phyloP scores from a whole-genome alignment of 2,329 filamentous ascomycete genomes.

The Talaromyces sp. region DNA sequence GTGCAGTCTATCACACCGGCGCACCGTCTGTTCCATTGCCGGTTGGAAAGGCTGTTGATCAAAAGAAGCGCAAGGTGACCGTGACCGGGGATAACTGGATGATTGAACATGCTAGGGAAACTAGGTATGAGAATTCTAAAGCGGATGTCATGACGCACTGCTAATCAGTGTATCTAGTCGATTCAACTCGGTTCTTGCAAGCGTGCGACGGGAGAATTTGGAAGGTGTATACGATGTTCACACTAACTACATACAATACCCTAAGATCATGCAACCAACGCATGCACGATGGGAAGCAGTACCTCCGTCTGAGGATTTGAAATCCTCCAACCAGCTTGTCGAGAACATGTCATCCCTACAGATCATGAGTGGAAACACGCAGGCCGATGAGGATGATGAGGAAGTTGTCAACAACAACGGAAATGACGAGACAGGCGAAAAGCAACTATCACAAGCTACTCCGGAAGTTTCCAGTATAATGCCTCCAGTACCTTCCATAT shows the following conservation, averaged over 20 bases:
- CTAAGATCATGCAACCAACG: conserved; percentile 83
- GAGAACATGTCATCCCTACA: conserved; percentile 37
- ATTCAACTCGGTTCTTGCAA: conserved; percentile 75
- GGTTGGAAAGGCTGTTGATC: conserved; percentile 69
- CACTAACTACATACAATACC: conserved; percentile 88
- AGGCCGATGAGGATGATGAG: conserved; percentile 22
- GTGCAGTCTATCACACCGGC: conserved; percentile 87
- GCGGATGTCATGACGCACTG: neutral
- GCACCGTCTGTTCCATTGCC: conserved; percentile 72
- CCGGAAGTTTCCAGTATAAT: conserved; percentile 44
- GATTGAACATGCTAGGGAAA: conserved; percentile 86
- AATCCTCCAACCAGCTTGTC: conserved; percentile 30
- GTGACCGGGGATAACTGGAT: conserved; percentile 97
- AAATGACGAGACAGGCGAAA: conserved; percentile 20
- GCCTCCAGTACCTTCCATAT: conserved; percentile 54
- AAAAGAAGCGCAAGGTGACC: conserved; percentile 80
- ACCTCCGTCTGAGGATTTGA: conserved; percentile 42
- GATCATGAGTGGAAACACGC: conserved; percentile 32
- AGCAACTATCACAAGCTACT: conserved; percentile 12
- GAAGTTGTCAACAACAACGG: conserved; percentile 12
- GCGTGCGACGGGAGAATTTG: conserved; percentile 66
- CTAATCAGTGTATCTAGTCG: conserved; percentile 54
- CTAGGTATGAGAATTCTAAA: conserved; percentile 62
- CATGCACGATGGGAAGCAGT: conserved; percentile 79
- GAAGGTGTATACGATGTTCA: conserved; percentile 87